These are phyloP conservation scores for Halophytophthora batemanensis DNA, from an alignment of 352 stramenopile species.

Conservation along the genomic window DNA sequence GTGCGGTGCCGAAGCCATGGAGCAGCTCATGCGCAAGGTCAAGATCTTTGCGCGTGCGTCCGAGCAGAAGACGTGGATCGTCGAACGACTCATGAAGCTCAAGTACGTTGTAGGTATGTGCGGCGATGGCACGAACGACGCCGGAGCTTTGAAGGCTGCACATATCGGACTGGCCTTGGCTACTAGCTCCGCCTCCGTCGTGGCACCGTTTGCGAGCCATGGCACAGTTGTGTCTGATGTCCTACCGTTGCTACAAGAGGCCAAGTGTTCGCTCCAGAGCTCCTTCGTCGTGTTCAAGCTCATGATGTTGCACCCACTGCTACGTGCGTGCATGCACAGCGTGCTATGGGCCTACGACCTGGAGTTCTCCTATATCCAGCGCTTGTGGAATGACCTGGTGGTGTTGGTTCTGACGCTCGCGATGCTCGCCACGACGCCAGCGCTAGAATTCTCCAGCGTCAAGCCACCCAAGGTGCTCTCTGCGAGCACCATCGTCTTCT, in stretches of 20 bases:
- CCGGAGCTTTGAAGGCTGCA: slow-evolving; percentile 77
- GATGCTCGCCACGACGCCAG: slow-evolving; percentile 52
- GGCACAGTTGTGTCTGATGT: slow-evolving; percentile 77
- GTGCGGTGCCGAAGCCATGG: slow-evolving; percentile 31
- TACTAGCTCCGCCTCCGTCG: slow-evolving; percentile 77
- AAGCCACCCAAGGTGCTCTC: slow-evolving; percentile 49
- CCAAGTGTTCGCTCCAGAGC: slow-evolving; percentile 69
- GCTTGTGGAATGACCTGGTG: slow-evolving; percentile 58
- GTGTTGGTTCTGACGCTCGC: slow-evolving; percentile 45
- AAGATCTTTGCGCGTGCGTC: slow-evolving; percentile 57
- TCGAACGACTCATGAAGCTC: slow-evolving; percentile 48
- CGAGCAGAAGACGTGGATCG: slow-evolving; percentile 57
- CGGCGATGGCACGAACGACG: slow-evolving; percentile 79
- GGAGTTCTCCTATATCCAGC: slow-evolving; percentile 62
- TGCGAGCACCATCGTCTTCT: slow-evolving; percentile 38
- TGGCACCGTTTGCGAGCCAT: slow-evolving; percentile 87
- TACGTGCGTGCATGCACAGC: slow-evolving; percentile 45
- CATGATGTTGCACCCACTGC: slow-evolving; percentile 53
- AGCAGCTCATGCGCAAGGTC: slow-evolving; percentile 33
- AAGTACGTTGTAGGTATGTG: slow-evolving; percentile 48
- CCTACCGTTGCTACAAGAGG: slow-evolving; percentile 75
- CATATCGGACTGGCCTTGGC: slow-evolving; percentile 87
- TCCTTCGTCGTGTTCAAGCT: slow-evolving; percentile 60
- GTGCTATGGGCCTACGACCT: slow-evolving; percentile 26
- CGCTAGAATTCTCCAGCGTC: slow-evolving; percentile 27